A percentile compares a stretch with the other conserved stretches of the same genome.
phyloP scores from a whole-genome alignment of 306 rosid species.

The Rosa lucieae region DNA sequence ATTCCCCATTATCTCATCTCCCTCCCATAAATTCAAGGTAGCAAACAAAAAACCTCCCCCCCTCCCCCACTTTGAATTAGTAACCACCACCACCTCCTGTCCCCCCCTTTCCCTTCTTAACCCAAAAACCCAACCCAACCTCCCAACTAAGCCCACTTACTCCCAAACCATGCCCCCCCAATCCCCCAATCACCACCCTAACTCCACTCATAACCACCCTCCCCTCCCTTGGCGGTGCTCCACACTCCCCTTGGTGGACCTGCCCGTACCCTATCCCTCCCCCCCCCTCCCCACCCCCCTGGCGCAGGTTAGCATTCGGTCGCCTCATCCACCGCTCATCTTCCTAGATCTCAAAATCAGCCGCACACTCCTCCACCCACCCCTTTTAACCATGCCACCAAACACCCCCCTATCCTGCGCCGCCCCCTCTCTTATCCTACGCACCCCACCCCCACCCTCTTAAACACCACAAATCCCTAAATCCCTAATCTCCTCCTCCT shows the following conservation, averaged over 20 bases:
- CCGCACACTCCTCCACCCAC: conserved; percentile 62
- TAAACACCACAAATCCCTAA: not conserved
- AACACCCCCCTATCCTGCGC: conserved; percentile 26
- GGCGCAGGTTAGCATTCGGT: conserved; percentile 47
- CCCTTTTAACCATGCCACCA: conserved; percentile 41
- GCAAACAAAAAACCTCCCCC: no score
- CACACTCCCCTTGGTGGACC: conserved; percentile 24
- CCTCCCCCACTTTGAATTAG: not conserved
- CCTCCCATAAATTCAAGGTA: no score
- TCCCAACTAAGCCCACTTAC: not conserved
- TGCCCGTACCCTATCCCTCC: conserved; percentile 13
- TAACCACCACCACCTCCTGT: not conserved
- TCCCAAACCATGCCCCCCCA: conserved; percentile 1
- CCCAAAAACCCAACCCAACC: not conserved
- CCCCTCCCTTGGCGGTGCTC: not conserved
- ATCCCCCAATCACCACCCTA: not conserved
- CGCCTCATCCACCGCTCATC: conserved; percentile 49
- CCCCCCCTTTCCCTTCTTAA: not conserved
- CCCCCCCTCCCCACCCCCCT: not conserved
- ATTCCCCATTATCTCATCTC: no score
- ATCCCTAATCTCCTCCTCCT: not conserved
- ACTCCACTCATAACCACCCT: not conserved
- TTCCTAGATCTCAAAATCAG: conserved; percentile 69
- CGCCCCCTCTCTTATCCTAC: conserved; percentile 19
- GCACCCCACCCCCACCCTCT: not conserved